Base-by-base conservation (phyloP, 306 rosid species). In the Purshia tridentata region DNA sequence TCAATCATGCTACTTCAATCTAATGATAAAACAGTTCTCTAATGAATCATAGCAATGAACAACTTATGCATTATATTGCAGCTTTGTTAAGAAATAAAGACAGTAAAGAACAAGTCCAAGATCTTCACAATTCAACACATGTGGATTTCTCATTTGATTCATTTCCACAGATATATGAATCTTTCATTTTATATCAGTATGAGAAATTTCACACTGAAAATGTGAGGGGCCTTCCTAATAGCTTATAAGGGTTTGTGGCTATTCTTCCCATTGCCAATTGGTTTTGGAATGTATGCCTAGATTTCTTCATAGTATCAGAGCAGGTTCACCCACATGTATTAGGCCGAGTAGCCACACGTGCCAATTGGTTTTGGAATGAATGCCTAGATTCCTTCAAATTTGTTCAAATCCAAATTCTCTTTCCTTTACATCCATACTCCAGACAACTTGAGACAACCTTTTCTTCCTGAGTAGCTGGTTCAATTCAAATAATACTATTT, bases 91-190 rank as follows among this genome's bases (percentile, higher is more conserved):
- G 22, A 61, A 6, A 37, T 2, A 45, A 2, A 42, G 37, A 52
- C 12, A 46, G 40, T 29, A 13, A 57, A 77, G 51, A 45, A 45
- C 52, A 40, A 60, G 5, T 7, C 59, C n/a, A 67, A 67, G 29
- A 0, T 7, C 9, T 42, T n/a, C 13, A 53, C 75, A 76, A 46
- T 58, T 80, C 19, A 79, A 78, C 62, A 53, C 11, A 14, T 16
- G 37, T 66, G 44, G 52, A 39, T 47, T 48, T 22, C 48, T 71
- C 39, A 59, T 56, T 70, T 69, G 11, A 72, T 79, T 62, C 67
- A 40, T 76, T 73, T 59, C 69, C 73, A 72, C 61, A 66, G 5
- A 29, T 60, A 15, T 15, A n/a, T 70, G 18, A 53, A 40, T 18
- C 19, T 65, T 40, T 63, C 44, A 29, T 29, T 29, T 29, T 2